These are phyloP conservation scores for Nicotiana paniculata DNA, from an alignment of 257 asterid genomes.

Conservation along the genomic window DNA sequence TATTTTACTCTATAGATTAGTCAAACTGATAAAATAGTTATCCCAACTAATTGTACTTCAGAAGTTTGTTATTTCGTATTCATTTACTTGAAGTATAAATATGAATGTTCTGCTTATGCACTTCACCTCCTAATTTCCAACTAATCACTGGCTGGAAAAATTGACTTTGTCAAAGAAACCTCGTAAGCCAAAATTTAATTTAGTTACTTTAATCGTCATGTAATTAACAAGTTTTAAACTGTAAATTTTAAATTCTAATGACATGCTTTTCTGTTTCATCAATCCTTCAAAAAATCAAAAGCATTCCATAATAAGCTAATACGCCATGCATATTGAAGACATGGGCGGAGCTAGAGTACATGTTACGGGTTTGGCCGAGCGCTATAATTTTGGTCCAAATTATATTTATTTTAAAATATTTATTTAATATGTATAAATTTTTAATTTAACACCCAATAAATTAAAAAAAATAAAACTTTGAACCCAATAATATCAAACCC, in stretches of 20 bases:
- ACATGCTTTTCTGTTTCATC: background rate
- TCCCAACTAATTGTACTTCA: background rate
- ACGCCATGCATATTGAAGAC: background rate
- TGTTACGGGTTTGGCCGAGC: no score
- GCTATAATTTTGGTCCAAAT: no score
- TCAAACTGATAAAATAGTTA: background rate
- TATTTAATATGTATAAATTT: no score
- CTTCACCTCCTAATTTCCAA: constrained; percentile 1
- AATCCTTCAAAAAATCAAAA: background rate
- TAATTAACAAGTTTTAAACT: background rate
- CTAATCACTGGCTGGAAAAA: background rate
- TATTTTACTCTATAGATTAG: background rate
- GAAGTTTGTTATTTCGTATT: constrained; percentile 8
- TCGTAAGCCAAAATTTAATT: background rate
- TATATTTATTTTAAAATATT: no score
- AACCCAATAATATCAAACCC: no score
- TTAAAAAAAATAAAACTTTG: no score
- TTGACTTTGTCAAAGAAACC: background rate
- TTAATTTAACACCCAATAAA: no score
- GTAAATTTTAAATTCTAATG: background rate
- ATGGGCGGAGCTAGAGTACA: no score
- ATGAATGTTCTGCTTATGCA: background rate
- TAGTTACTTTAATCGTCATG: background rate
- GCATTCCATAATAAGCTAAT: background rate
- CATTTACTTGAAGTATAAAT: background rate